Evolutionary conservation across 441 rosid species (phyloP).

Genomic region (Omphalea diandra): DNA sequence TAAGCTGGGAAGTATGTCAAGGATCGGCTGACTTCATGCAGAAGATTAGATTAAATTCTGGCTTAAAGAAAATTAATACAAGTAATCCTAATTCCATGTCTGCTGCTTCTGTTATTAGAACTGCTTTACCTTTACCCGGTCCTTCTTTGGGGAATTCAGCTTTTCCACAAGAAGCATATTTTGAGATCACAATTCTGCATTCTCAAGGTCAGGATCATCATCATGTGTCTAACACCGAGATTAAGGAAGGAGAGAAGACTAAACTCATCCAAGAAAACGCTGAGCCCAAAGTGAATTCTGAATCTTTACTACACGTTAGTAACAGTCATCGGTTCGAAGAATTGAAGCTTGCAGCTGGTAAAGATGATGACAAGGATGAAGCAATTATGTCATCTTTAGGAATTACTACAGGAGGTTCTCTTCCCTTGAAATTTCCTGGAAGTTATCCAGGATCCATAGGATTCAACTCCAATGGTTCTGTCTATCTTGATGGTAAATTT

Average conservation of each 20-base stretch:
- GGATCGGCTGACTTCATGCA: constrained; percentile 81
- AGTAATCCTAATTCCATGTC: constrained; percentile 29
- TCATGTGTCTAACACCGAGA: constrained; percentile 21
- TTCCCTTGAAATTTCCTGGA: constrained; percentile 66
- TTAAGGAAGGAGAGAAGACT: constrained; percentile 59
- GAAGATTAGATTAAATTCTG: constrained; percentile 63
- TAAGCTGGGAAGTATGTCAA: constrained; percentile 77
- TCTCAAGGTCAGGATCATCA: constrained; percentile 25
- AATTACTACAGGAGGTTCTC: constrained; percentile 55
- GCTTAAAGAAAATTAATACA: constrained; percentile 29
- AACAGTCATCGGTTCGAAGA: constrained; percentile 40
- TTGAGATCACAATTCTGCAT: constrained; percentile 70
- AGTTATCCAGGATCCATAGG: constrained; percentile 78
- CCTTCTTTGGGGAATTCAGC: constrained; percentile 69
- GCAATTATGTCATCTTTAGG: constrained; percentile 54
- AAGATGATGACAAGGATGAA: constrained; percentile 38
- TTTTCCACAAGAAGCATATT: constrained; percentile 93
- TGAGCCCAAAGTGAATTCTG: constrained; percentile 40
- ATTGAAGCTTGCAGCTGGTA: constrained; percentile 32
- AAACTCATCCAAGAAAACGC: constrained; percentile 56
- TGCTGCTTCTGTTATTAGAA: constrained; percentile 59
- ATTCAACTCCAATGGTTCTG: constrained; percentile 79
- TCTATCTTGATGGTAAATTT: constrained; percentile 76
- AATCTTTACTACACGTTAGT: constrained; percentile 40
- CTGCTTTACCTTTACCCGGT: constrained; percentile 82